Percentiles rank a stretch among this genome's conserved stretches.
These are phyloP conservation scores for Sporodiniella umbellata DNA, from an alignment of 371 early-diverging fungal species.

Conservation along the genomic window DNA sequence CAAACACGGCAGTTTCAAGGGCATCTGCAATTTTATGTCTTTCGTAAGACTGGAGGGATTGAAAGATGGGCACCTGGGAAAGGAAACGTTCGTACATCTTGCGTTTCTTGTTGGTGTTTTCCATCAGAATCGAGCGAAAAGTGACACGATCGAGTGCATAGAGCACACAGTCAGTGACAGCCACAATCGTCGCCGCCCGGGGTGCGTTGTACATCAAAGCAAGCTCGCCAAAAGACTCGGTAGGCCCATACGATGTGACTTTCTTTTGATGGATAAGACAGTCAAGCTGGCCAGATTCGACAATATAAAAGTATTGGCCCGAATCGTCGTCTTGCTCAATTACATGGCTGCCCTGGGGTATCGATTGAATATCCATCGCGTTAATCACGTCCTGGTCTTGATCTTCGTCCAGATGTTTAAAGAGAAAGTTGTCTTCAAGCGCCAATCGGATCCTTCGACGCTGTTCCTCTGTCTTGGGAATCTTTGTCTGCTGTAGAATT, in stretches of 20 bases:
- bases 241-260: constrained; percentile 62
- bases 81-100: constrained; percentile 79
- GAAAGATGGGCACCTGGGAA: constrained; percentile 77
- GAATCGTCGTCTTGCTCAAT: constrained; percentile 93
- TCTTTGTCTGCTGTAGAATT: constrained; percentile 71
- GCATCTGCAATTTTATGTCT: constrained; percentile 93
- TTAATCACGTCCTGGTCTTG: constrained; percentile 91
- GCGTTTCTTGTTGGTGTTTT: constrained; percentile 68
- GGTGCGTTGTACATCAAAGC: constrained; percentile 92
- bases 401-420: constrained; percentile 92
- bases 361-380: constrained; percentile 95
- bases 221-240: constrained; percentile 85
- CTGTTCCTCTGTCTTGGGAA: constrained; percentile 87
- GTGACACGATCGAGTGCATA: constrained; percentile 88
- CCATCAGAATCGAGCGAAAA: constrained; percentile 76
- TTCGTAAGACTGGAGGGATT: constrained; percentile 83
- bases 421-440: constrained; percentile 87
- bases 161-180: constrained; percentile 63
- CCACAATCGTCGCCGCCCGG: constrained; percentile 81
- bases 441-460: constrained; percentile 75
- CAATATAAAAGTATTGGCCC: constrained; percentile 97
- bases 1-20: constrained; percentile 78
- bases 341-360: constrained; percentile 54
- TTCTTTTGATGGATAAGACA: constrained; percentile 75
- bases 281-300: constrained; percentile 93